Evolutionary conservation across 106 monocot species (phyloP).

Genomic region (Dendrobium catenatum): DNA sequence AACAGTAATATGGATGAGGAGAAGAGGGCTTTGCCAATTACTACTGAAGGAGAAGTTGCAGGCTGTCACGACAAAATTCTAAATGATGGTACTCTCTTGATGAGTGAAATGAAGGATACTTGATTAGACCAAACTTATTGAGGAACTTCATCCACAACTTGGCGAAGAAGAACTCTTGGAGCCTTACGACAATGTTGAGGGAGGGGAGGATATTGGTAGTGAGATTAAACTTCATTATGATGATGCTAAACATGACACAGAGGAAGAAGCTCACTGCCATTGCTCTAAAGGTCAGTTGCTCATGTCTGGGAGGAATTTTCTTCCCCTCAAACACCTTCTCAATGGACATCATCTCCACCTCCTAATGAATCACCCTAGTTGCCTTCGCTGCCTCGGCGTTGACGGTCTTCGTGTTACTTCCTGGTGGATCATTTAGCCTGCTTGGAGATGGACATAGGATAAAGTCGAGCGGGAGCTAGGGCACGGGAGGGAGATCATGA

Average conservation of each 20-base stretch:
- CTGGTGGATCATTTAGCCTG: not conserved
- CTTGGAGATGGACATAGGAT: too few species aligned
- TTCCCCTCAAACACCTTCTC: slow-evolving; percentile 11
- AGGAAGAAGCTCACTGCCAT: slow-evolving; percentile 8
- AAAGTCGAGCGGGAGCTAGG: too few species aligned
- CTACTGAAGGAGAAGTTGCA: too few species aligned
- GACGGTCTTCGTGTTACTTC: not conserved
- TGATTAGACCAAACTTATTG: too few species aligned
- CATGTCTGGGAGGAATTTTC: not conserved
- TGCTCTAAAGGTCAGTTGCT: not conserved
- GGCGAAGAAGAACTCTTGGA: too few species aligned
- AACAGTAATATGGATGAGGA: too few species aligned
- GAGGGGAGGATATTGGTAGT: slow-evolving; percentile 82
- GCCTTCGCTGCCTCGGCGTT: not conserved
- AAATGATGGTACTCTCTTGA: too few species aligned
- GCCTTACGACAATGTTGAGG: slow-evolving; percentile 71
- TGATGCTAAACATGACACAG: slow-evolving; percentile 53
- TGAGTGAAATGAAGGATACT: too few species aligned
- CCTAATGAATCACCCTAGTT: not conserved
- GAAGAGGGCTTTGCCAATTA: too few species aligned
- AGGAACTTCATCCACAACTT: too few species aligned
- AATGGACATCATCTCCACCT: not conserved
- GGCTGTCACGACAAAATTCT: too few species aligned
- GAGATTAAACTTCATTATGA: slow-evolving; percentile 12
- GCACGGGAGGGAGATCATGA: too few species aligned